Percentiles rank a stretch among this genome's conserved stretches.
phyloP scores from a whole-genome alignment of 1,139 yeast genomes.

The Scheffersomyces insectosa region DNA sequence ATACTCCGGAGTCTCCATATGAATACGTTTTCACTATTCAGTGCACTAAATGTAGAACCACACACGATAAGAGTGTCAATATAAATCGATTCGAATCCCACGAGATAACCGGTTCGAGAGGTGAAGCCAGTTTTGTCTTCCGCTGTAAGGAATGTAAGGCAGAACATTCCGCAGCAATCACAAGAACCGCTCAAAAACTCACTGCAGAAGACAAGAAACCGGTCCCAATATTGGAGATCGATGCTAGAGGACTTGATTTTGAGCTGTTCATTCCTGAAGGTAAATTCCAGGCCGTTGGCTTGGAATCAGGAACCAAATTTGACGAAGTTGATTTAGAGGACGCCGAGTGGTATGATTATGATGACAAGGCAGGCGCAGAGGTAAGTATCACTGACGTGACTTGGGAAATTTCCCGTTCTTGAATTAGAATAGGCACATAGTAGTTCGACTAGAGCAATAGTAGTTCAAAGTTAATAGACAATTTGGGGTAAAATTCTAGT shows the following conservation, averaged over 20 bases:
- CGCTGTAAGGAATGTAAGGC: conserved; percentile 67
- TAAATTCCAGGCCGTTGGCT: conserved; percentile 60
- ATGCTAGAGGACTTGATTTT: conserved; percentile 82
- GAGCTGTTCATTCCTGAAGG: conserved; percentile 71
- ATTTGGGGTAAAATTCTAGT: too few species aligned
- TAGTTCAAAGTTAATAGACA: too few species aligned
- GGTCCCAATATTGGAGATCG: conserved; percentile 64
- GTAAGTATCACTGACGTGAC: conserved; percentile 74
- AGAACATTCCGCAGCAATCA: conserved; percentile 41
- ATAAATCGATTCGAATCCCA: conserved; percentile 64
- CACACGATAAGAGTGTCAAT: conserved; percentile 70
- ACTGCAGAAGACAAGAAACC: conserved; percentile 29
- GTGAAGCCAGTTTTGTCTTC: conserved; percentile 83
- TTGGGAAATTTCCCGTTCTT: conserved; percentile 46
- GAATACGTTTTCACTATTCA: conserved; percentile 72
- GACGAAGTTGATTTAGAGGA: conserved; percentile 72
- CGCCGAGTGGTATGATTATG: conserved; percentile 94
- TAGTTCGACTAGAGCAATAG: too few species aligned
- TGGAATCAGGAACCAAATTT: conserved; percentile 53
- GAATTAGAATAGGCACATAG: neutral
- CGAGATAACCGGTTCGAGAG: conserved; percentile 71
- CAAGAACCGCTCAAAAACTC: conserved; percentile 31
- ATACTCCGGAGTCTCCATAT: conserved; percentile 60
- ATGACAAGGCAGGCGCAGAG: conserved; percentile 78
- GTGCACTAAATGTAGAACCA: conserved; percentile 81